Evolutionary conservation across 495 filamentous ascomycete genomes (phyloP).

Genomic region (Aspergillus affinis): DNA sequence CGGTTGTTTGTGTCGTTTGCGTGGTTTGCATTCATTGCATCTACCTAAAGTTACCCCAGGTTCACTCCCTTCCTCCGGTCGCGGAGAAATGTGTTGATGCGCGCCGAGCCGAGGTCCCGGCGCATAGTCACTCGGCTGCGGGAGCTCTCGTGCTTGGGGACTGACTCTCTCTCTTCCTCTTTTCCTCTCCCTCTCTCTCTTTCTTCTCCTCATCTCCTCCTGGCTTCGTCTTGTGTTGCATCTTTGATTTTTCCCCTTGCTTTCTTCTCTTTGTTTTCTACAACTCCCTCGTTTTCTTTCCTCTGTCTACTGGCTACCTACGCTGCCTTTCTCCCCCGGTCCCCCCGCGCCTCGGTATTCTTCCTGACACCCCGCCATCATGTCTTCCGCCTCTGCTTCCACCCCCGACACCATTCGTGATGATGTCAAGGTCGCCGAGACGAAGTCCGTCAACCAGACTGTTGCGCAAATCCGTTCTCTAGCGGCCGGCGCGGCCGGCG

Average conservation of each 20-base stretch:
- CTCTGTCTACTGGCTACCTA: constrained; percentile 1
- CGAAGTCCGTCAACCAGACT: constrained; percentile 46
- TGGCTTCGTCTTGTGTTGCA: neutral
- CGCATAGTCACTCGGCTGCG: constrained; percentile 20
- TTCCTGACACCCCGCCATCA: constrained; percentile 18
- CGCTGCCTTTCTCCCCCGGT: constrained; percentile 8
- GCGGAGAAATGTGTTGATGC: constrained; percentile 22
- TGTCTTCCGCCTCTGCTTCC: constrained; percentile 35
- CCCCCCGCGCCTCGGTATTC: constrained; percentile 10
- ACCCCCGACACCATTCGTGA: constrained; percentile 34
- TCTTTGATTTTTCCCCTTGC: constrained; percentile 9
- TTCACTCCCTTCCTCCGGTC: no score
- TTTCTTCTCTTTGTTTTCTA: constrained; percentile 8
- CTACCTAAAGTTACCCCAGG: no score
- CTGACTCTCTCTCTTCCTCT: constrained; percentile 7
- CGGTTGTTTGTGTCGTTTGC: no score
- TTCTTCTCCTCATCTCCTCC: constrained; percentile 1
- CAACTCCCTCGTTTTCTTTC: constrained; percentile 3
- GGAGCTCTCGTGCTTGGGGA: constrained; percentile 6
- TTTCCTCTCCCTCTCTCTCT: constrained; percentile 4
- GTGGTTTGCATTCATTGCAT: no score
- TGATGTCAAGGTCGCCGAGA: constrained; percentile 32
- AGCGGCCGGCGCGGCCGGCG: constrained; percentile 86
- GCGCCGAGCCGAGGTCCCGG: constrained; percentile 34
- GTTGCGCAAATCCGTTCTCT: constrained; percentile 68